Conservation (phyloP, 129 eudicot species). For the Centrapalus pauciflorus region DNA sequence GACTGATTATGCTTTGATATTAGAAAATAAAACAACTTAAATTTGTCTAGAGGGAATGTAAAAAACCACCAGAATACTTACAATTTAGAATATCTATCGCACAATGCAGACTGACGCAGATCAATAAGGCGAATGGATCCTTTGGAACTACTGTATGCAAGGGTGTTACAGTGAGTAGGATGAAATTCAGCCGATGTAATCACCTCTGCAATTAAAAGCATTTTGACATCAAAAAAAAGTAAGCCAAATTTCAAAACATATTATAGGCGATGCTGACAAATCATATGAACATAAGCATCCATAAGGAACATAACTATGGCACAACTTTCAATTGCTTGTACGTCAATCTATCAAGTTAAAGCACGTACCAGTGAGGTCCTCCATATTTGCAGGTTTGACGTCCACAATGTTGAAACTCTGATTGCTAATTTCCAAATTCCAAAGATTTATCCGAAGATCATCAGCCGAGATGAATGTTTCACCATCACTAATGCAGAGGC, state of each 20-base stretch:
- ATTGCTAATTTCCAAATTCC: slow-evolving; percentile 95
- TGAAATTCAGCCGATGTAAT: slow-evolving; percentile 98
- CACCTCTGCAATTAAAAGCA: slow-evolving; percentile 67
- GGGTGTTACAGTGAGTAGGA: slow-evolving; percentile 88
- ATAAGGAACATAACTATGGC: not conserved
- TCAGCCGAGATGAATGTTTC: slow-evolving; percentile 99
- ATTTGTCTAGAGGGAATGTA: not conserved
- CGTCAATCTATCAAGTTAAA: not conserved
- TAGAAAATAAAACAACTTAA: not conserved
- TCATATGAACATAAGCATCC: not conserved
- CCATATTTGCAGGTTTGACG: slow-evolving; percentile 89
- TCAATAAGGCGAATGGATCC: slow-evolving; percentile 98
- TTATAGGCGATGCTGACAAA: not conserved
- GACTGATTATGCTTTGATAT: not conserved
- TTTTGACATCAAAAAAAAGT: not conserved
- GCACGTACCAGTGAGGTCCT: slow-evolving; percentile 82
- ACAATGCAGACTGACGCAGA: slow-evolving; percentile 94
- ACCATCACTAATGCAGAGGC: slow-evolving; percentile 66
- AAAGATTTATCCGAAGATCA: slow-evolving; percentile 91
- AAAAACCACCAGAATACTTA: slow-evolving; percentile 41
- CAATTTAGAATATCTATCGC: slow-evolving; percentile 91
- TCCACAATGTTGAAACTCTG: slow-evolving; percentile 97
- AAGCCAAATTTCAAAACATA: not conserved
- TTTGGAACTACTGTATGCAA: slow-evolving; percentile 97
- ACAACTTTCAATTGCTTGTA: not conserved